Percentiles rank a stretch among this genome's conserved stretches.
Conservation (phyloP, 805 yeast genomes). For the Saccharomycopsis fodiens region DNA sequence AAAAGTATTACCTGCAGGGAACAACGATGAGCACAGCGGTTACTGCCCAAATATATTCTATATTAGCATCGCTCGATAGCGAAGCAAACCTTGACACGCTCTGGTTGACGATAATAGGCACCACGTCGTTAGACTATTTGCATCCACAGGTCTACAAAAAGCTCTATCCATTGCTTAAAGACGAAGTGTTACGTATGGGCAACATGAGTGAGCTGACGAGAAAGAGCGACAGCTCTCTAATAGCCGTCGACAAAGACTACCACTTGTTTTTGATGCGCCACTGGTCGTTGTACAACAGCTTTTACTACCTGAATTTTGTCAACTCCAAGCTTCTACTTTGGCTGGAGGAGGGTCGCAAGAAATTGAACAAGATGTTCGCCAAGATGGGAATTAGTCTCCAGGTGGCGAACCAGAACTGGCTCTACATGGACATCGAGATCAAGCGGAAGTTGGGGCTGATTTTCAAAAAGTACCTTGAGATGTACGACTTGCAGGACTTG, state of each 20-base stretch:
- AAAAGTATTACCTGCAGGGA: slow-evolving; percentile 78
- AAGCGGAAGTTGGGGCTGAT: slow-evolving; percentile 66
- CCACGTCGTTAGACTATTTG: slow-evolving; percentile 67
- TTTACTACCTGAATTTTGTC: slow-evolving; percentile 84
- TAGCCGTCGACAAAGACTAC: slow-evolving; percentile 76
- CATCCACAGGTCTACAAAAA: slow-evolving; percentile 70
- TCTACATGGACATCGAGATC: slow-evolving; percentile 73
- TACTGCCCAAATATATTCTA: slow-evolving; percentile 72
- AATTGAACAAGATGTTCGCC: slow-evolving; percentile 86
- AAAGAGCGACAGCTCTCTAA: slow-evolving; percentile 27
- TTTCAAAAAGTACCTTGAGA: slow-evolving; percentile 60
- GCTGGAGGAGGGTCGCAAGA: slow-evolving; percentile 86
- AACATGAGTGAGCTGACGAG: slow-evolving; percentile 25
- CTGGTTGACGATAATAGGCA: slow-evolving; percentile 88
- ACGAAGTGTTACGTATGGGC: slow-evolving; percentile 72
- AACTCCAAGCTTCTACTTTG: slow-evolving; percentile 81
- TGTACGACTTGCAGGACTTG: slow-evolving; percentile 76
- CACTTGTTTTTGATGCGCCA: slow-evolving; percentile 80
- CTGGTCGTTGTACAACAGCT: slow-evolving; percentile 88
- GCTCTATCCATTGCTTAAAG: slow-evolving; percentile 65
- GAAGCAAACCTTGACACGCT: slow-evolving; percentile 46
- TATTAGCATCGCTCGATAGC: slow-evolving; percentile 73
- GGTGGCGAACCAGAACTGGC: slow-evolving; percentile 89
- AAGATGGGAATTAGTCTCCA: slow-evolving; percentile 90
- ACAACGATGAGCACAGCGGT: slow-evolving; percentile 67